These are phyloP conservation scores for Grigorovia yakushimaensis DNA, from an alignment of 805 yeast species.

Conservation along the genomic window DNA sequence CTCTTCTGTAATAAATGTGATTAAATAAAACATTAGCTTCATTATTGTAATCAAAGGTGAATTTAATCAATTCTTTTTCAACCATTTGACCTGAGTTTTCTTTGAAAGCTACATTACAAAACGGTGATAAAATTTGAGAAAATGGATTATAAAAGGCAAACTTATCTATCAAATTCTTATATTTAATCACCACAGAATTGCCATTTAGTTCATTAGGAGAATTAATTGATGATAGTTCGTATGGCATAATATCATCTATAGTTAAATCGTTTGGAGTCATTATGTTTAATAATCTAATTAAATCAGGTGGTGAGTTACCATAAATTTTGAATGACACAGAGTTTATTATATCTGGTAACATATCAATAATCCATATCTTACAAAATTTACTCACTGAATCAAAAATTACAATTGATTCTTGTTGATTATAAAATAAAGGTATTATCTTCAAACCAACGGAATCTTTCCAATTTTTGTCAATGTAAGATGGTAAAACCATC, in stretches of 20 bases:
- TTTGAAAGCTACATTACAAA: background rate
- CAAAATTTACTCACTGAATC: constrained; percentile 35
- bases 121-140: constrained; percentile 23
- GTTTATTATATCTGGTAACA: constrained; percentile 17
- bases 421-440: constrained; percentile 34
- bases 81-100: background rate
- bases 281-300: constrained; percentile 11
- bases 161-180: constrained; percentile 30
- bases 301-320: constrained; percentile 20
- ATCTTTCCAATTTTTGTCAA: constrained; percentile 29
- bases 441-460: constrained; percentile 8
- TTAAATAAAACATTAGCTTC: background rate
- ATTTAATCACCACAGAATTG: background rate
- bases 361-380: constrained; percentile 37
- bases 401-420: constrained; percentile 53
- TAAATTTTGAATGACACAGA: constrained; percentile 21
- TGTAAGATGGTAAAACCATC: constrained; percentile 22
- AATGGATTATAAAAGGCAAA: constrained; percentile 27
- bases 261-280: background rate
- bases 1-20: background rate
- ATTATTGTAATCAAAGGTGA: background rate
- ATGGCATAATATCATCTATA: background rate
- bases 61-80: background rate
- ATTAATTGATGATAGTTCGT: background rate
- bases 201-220: background rate